phyloP scores from a whole-genome alignment of 2,329 filamentous ascomycete genomes.

The Sclerotinia borealis region DNA sequence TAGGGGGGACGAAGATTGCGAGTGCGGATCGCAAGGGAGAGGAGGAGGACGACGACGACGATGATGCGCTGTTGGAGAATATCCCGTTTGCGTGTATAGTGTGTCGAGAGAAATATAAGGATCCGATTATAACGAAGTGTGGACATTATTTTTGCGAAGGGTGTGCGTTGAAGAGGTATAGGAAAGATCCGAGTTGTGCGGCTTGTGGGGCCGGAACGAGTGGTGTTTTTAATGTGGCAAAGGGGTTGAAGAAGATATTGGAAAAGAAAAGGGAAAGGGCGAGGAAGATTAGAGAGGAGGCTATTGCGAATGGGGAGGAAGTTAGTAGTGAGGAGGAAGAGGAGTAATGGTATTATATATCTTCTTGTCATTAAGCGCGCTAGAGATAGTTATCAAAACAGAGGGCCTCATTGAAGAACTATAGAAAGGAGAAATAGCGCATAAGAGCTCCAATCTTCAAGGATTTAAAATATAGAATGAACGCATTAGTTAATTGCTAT shows the following conservation, averaged over 20 bases:
- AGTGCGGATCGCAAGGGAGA: conserved; percentile 28
- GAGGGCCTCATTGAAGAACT: neutral
- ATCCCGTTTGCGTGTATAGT: conserved; percentile 34
- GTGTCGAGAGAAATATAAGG: conserved; percentile 36
- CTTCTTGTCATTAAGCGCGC: neutral
- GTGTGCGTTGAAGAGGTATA: conserved; percentile 81
- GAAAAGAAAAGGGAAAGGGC: conserved; percentile 56
- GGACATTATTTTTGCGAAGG: conserved; percentile 94
- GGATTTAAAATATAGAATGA: neutral
- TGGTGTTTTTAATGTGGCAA: conserved; percentile 85
- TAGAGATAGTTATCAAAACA: neutral
- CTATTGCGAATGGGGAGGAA: conserved; percentile 47
- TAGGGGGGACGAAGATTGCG: conserved; percentile 46
- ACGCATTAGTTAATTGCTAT: neutral
- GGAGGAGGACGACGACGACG: conserved; percentile 41
- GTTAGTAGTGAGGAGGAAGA: conserved; percentile 41
- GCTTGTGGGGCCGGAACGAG: conserved; percentile 79
- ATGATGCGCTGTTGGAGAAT: conserved; percentile 30
- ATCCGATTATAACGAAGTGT: conserved; percentile 81
- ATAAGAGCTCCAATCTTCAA: neutral
- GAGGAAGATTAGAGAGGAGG: conserved; percentile 45
- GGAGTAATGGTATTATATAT: conserved; percentile 14
- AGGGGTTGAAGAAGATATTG: conserved; percentile 73
- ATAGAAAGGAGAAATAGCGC: too few species aligned
- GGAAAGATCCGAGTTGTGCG: conserved; percentile 80